Evolutionary conservation across 306 rosid species (phyloP), one percentile per base, ranked within the genome.

Genomic region (Hippophae rhamnoides): DNA sequence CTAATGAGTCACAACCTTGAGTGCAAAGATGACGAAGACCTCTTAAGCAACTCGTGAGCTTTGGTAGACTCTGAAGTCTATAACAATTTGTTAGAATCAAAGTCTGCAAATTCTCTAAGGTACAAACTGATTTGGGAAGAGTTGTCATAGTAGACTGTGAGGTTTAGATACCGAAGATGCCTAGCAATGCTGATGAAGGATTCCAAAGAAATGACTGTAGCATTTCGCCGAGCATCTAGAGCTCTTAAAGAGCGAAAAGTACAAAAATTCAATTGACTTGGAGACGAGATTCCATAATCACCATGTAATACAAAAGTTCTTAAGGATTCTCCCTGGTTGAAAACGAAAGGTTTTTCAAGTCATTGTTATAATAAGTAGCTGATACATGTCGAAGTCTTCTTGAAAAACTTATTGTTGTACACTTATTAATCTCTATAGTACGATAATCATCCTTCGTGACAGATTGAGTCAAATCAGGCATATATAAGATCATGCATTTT

Each of bases 401-500:
- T 18, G 61, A 47, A 43, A 64, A 7, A 9, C 45, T 23, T 6
- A 63, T 41, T 1, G 5, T 5, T 11, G 6, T 8, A 2, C 43
- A 2, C 25, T 8, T 3, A 9, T 45, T 40, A 55, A 13, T 49
- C 4, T 43, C 50, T n/a, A 31, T 13, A 54, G 7, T 2, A 13
- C 53, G 23, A 13, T 42, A 54, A 54, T 64, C 53, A 31, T 54
- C 78, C 47, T 64, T 63, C 65, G 68, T 31, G n/a, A 71, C 54
- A 42, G 10, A 61, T 11, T 66, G 74, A 25, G 78, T 78, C 1
- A 81, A 55, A 49, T 81, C 82, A 53, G 71, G 60, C 12, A 74
- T n/a, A n/a, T n/a, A n/a, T 47, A 27, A 79, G 62, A 43, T 74
- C 72, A 41, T 78, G 80, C 40, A 74, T 74, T 59, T 53, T 68